Conservation (phyloP, 345 rosid species). For the Rhizophora apiculata region DNA sequence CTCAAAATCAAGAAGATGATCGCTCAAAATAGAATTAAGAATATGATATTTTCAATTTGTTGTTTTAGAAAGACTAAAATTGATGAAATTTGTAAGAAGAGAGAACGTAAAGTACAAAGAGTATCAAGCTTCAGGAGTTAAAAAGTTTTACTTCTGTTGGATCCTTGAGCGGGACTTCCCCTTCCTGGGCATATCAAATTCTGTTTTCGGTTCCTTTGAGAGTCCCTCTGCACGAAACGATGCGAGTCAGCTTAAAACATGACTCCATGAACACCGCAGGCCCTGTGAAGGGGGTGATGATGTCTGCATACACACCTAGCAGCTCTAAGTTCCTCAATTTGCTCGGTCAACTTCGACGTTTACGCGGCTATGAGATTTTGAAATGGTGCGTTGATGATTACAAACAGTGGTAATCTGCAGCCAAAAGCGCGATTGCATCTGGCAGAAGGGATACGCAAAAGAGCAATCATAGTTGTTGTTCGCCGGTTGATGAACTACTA, state of each 20-base stretch:
- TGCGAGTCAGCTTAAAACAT: constrained; percentile 16
- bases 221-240: constrained; percentile 40
- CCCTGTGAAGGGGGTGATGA: not conserved
- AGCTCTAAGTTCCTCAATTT: constrained; percentile 56
- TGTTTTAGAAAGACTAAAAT: too few species aligned
- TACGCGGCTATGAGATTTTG: constrained; percentile 78
- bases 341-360: constrained; percentile 65
- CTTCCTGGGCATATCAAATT: constrained; percentile 73
- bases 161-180: constrained; percentile 77
- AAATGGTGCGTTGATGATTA: constrained; percentile 90
- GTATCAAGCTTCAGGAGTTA: constrained; percentile 70
- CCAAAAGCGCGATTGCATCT: constrained; percentile 15
- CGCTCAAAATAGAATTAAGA: too few species aligned
- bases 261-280: not conserved
- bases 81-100: too few species aligned
- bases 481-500: constrained; percentile 68
- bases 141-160: constrained; percentile 56
- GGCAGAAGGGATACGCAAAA: not conserved
- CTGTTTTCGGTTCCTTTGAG: constrained; percentile 57
- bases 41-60: too few species aligned
- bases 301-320: not conserved
- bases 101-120: not conserved
- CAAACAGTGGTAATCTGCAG: constrained; percentile 92
- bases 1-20: too few species aligned
- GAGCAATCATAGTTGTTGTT: constrained; percentile 37